Evolutionary conservation across 306 rosid genomes (phyloP), one percentile per base, ranked within the genome.

Genomic region (Trifolium fragiferum): DNA sequence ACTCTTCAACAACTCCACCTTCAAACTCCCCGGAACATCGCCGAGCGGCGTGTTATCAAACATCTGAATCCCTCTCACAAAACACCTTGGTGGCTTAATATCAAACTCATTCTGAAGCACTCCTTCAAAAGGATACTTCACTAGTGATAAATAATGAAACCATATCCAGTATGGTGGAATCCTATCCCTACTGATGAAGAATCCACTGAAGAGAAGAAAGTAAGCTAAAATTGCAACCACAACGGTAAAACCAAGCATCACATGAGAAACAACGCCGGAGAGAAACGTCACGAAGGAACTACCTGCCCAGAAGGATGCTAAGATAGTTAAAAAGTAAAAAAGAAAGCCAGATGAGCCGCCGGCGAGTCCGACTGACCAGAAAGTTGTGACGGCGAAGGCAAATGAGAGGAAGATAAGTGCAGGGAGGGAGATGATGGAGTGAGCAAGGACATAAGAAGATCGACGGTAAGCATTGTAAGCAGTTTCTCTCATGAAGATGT

Each of bases 401-500:
- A 89, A 7, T 0, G 98, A 93, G 41, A 93, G 96, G 49, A 93
- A 43, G 2, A 84, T 12, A 1, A 93, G 38, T 1, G 97, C 73
- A 0, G 98, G 98, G 19, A 93, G 65, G 3, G 97, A 81, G 67
- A 91, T 83, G 40, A 93, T n/a, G 0, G 93, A 82, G 38, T 89
- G 96, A 0, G 97, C 85, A 0, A 91, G 83, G 6, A 93, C 97
- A 58, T 93, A 93, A 15, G 97, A 91, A 9, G 97, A 93, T 2
- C 98, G 85, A 6, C 98, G 97, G 77, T 93, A 93, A 1, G 98
- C 97, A 25, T 93, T 91, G 87, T 88, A 84, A 2, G 97, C 94
- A 0, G 98, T 93, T 69, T 93, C 98, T 21, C 98, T 87, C 96
- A 93, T 93, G 89, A 93, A 93, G n/a, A 93, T 93, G 83, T 91